Base-by-base conservation (phyloP, 176 grass and related monocot genomes). In the Themeda triandra region DNA sequence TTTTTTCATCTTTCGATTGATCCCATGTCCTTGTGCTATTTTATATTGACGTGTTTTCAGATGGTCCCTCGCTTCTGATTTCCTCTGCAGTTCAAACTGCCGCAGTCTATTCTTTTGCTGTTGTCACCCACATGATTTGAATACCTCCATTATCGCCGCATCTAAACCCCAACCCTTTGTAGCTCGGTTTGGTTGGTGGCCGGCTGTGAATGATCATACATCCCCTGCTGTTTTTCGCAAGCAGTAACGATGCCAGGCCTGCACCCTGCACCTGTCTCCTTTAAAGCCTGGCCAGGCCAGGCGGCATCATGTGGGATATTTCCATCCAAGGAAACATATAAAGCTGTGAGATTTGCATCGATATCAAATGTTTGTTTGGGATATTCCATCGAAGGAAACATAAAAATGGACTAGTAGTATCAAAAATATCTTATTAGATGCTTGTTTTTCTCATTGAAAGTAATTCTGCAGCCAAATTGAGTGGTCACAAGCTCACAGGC, bases 61-160 rank as follows among this genome's bases (percentile, higher is more conserved):
- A 85, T 87, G 81, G 81, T 82, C 82, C 81, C 75, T 85, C 59
- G 5, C 73, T 64, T 79, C 60, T 85, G 87, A 89, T 87, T 66
- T 75, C 76, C 25, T 80, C 81, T 65, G 85, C 51, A 87, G 81
- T 87, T 87, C 81, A 91, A 87, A 87, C 81, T 84, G 81, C 49
- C 51, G 60, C 49, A 69, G 69, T 84, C 40, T 42, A 3, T 80
- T 79, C 35, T 75, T 79, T 60, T 32, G 44, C n/a, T 79, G 19
- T 27, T 65, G 51, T 5, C 27, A 56, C 28, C 30, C 83, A 63
- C 28, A 58, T 35, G 70, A 70, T 80, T 80, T 86, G 37, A 33
- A 27, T 36, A 73, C 17, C 54, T 75, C 78, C 58, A 40, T 17
- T 28, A 33, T 19, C 42, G 11, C 33, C 60, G 28, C 70, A 28